Percentiles rank a stretch among this genome's conserved stretches.
Evolutionary conservation across 2,329 filamentous ascomycete genomes (phyloP).

Genomic region (Ilyonectria sp.): DNA sequence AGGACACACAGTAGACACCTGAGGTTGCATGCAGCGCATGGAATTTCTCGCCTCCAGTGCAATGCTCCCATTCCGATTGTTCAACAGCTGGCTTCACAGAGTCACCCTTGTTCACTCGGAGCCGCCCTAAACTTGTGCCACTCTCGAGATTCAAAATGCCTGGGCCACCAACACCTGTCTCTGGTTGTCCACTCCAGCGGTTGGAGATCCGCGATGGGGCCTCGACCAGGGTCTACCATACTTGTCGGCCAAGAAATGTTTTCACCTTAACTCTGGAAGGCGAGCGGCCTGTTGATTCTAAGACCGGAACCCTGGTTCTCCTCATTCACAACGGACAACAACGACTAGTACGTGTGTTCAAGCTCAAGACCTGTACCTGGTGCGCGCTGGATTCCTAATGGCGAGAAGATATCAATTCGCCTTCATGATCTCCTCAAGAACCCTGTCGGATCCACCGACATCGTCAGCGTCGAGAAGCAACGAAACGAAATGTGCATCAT

Average conservation of each 20-base stretch:
- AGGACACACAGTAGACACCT: background rate
- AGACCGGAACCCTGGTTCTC: slow-evolving; percentile 44
- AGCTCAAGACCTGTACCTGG: background rate
- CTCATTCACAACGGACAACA: slow-evolving; percentile 44
- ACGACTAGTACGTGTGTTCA: slow-evolving; percentile 43
- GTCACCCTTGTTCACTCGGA: background rate
- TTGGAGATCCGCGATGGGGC: slow-evolving; percentile 49
- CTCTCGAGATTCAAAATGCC: slow-evolving; percentile 42
- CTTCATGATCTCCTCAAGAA: slow-evolving; percentile 46
- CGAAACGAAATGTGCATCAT: slow-evolving; percentile 44
- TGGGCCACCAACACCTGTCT: slow-evolving; percentile 49
- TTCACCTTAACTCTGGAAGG: slow-evolving; percentile 51
- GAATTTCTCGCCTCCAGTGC: background rate
- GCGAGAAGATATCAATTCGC: slow-evolving; percentile 48
- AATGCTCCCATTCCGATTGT: background rate
- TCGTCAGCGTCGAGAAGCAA: slow-evolving; percentile 42
- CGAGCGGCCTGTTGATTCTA: slow-evolving; percentile 34
- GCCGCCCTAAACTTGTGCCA: background rate
- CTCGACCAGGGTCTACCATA: slow-evolving; percentile 41
- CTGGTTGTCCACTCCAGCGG: slow-evolving; percentile 47
- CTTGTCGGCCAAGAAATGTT: slow-evolving; percentile 34
- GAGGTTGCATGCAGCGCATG: background rate
- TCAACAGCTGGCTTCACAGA: background rate
- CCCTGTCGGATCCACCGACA: slow-evolving; percentile 25
- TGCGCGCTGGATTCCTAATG: slow-evolving; percentile 5